Evolutionary conservation across 441 rosid species (phyloP).

Genomic region (Gossypium gossypioides): DNA sequence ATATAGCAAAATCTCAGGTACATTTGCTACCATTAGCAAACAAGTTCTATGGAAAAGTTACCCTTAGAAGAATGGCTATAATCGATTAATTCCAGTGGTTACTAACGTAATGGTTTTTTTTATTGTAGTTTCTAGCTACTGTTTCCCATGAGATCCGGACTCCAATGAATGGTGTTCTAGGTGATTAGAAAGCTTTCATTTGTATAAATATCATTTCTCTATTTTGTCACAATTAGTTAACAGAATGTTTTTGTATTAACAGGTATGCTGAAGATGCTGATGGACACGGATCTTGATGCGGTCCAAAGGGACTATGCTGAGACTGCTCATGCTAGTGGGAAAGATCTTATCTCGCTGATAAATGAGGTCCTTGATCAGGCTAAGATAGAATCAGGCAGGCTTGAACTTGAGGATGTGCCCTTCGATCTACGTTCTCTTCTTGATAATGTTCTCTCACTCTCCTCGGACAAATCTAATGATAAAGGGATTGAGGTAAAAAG

Average conservation of each 20-base stretch:
- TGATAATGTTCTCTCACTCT: constrained; percentile 66
- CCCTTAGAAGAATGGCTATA: neutral
- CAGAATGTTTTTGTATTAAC: constrained; percentile 10
- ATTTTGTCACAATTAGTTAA: constrained; percentile 7
- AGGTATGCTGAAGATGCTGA: constrained; percentile 93
- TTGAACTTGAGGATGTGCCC: constrained; percentile 76
- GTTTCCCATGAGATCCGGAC: constrained; percentile 97
- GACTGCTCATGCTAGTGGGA: constrained; percentile 85
- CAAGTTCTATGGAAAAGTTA: neutral
- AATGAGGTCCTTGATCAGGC: constrained; percentile 94
- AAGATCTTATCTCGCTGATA: constrained; percentile 68
- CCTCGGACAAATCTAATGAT: constrained; percentile 59
- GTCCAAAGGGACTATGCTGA: constrained; percentile 69
- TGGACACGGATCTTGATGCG: constrained; percentile 71
- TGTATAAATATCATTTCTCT: constrained; percentile 8
- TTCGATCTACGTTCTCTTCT: constrained; percentile 69
- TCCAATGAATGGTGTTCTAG: constrained; percentile 96
- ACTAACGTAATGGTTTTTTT: constrained; percentile 2
- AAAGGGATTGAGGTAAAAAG: constrained; percentile 69
- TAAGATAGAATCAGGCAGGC: constrained; percentile 92
- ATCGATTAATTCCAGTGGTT: neutral
- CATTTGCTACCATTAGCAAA: constrained; percentile 1
- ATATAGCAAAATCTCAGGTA: constrained; percentile 96
- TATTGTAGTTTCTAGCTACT: constrained; percentile 79
- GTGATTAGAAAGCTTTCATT: constrained; percentile 27